These are phyloP conservation scores for Geotrichum phurueaensis DNA, from an alignment of 1,139 yeast species.

Conservation along the genomic window DNA sequence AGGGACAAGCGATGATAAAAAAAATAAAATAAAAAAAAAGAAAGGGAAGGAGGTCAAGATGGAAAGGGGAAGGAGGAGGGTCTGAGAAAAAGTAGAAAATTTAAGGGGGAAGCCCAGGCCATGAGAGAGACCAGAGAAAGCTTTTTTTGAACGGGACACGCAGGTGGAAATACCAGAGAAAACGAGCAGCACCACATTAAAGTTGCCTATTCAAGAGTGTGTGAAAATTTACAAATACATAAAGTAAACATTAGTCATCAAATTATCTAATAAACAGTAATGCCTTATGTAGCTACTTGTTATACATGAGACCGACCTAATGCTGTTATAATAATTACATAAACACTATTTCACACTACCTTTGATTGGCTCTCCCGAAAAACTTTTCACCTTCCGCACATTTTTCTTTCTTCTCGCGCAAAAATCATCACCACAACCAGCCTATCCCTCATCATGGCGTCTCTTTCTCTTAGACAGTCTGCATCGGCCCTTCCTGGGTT, in stretches of 20 bases:
- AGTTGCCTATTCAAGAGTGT: background rate
- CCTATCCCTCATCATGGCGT: background rate
- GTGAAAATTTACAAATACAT: background rate
- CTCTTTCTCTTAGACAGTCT: constrained; percentile 1
- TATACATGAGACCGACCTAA: background rate
- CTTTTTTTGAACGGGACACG: too few species aligned
- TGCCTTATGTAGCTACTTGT: background rate
- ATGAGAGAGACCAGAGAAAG: background rate
- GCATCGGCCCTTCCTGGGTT: constrained; percentile 18
- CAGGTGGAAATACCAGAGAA: background rate
- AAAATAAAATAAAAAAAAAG: too few species aligned
- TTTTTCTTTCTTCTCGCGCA: background rate
- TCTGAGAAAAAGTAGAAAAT: background rate
- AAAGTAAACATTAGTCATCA: too few species aligned
- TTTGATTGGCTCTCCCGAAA: constrained; percentile 1
- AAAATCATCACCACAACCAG: background rate
- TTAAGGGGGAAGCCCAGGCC: background rate
- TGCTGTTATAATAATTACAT: background rate
- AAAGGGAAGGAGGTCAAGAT: background rate
- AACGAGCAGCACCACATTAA: background rate
- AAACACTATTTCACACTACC: background rate
- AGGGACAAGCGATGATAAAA: background rate
- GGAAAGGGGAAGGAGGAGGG: background rate
- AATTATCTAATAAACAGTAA: background rate
- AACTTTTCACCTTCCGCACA: background rate